Base-by-base conservation (phyloP, 2,329 filamentous ascomycete genomes). In the Alternaria brassicae region DNA sequence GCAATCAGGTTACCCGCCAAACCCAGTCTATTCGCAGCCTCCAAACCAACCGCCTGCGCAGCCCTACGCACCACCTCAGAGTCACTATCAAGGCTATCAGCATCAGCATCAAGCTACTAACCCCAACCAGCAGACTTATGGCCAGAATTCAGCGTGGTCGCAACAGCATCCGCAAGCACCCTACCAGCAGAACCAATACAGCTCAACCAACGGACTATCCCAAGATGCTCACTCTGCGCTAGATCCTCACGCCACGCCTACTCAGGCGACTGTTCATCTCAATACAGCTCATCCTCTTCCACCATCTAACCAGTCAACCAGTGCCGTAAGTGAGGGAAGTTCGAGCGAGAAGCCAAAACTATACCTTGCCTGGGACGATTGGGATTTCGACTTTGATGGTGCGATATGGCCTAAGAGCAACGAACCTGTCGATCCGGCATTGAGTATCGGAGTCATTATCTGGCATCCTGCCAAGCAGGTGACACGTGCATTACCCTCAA, bases 361-460 rank as follows among this genome's bases (percentile, higher is more conserved):
- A 9, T 76, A 70, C 39, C 67, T 77, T 40, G 75, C 68, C 6
- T 73, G 71, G 68, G 76, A 78, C 51, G 76, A 78, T 47, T 79
- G 77, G 71, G 80, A 82, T 49, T 77, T 78, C 23, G 79, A 78
- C 27, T 82, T 79, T 37, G 80, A 81, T 39, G 79, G 75, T 34
- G 77, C 80, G 12, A 80, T 80, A 52, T 82, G 77, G 73, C 76
- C 78, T 7, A 78, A 80, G 59, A 76, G 78, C 55, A 80, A 80
- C 19, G 79, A 82, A 37, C 76, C 79, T 12, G 77, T 83, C 34
- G 74, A 81, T 54, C 74, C 77, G 4, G 71, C 75, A 25, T 68
- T 82, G 12, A 83, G 81, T 63, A 68, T 83, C 17, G 81, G 81
- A 21, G 71, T 79, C 12, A 81, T 82, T 17, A 72, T 72, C n/a